Evolutionary conservation across 176 grass and related monocot genomes (phyloP).

Genomic region (Metroxylon sagu): DNA sequence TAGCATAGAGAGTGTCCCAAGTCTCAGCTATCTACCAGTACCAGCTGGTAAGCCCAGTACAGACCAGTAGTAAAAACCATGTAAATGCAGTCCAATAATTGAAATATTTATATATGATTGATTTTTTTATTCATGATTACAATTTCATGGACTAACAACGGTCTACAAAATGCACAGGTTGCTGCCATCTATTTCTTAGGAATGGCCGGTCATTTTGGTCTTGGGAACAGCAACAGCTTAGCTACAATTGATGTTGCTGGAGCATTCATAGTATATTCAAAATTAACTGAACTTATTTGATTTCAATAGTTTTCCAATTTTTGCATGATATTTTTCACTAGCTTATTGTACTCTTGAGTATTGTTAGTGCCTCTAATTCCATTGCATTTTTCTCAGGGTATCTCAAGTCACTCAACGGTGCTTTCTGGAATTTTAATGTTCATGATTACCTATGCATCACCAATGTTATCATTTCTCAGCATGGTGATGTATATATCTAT

Average conservation of each 20-base stretch:
- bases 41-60: no score
- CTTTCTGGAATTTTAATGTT: conserved; percentile 82
- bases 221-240: conserved; percentile 90
- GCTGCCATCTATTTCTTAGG: conserved; percentile 62
- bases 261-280: conserved; percentile 66
- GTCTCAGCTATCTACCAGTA: no score
- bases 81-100: no score
- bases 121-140: neutral
- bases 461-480: conserved; percentile 56
- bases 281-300: no score
- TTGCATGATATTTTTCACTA: no score
- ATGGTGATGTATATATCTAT: conserved; percentile 50
- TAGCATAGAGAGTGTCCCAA: no score
- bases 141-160: conserved; percentile 10
- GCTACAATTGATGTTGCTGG: conserved; percentile 88
- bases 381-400: conserved; percentile 44
- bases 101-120: neutral
- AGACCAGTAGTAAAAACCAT: no score
- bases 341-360: neutral
- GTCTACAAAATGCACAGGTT: conserved; percentile 30
- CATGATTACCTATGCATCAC: conserved; percentile 68
- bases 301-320: no score
- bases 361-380: conserved; percentile 17
- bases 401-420: conserved; percentile 72
- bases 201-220: conserved; percentile 71